These are phyloP conservation scores for Emericellopsis cladophorae DNA, from an alignment of 2,329 filamentous ascomycete genomes.

Conservation along the genomic window DNA sequence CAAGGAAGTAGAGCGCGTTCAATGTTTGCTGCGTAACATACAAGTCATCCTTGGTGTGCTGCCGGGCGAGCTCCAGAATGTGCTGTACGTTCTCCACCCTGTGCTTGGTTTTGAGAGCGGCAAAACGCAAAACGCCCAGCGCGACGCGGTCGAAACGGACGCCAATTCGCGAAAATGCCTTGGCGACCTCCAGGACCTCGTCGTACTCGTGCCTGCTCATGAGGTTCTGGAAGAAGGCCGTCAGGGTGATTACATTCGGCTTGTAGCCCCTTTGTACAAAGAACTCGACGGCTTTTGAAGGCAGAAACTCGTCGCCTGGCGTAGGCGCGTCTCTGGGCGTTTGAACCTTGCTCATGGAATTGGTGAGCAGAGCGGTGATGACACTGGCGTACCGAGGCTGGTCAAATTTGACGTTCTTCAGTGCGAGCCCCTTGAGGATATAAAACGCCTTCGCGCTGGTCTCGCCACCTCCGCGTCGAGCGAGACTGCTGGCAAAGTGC, in stretches of 20 bases:
- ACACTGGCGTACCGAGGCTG: constrained; percentile 33
- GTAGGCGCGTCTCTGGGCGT: neutral
- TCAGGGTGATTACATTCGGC: constrained; percentile 51
- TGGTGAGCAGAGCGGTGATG: constrained; percentile 42
- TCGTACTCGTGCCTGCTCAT: constrained; percentile 18
- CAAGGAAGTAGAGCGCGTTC: too few species aligned
- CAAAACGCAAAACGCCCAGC: too few species aligned
- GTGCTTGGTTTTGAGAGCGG: too few species aligned
- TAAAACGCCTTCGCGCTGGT: constrained; percentile 30
- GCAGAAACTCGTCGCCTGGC: constrained; percentile 11
- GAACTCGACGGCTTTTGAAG: constrained; percentile 15
- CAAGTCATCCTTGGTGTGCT: too few species aligned
- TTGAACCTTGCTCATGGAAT: constrained; percentile 12
- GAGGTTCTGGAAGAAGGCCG: constrained; percentile 59
- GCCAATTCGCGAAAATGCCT: neutral
- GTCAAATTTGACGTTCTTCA: constrained; percentile 30
- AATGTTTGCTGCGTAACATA: too few species aligned
- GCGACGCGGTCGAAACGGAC: too few species aligned
- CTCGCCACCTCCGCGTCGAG: constrained; percentile 24
- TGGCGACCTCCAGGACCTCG: neutral
- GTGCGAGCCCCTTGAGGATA: constrained; percentile 23
- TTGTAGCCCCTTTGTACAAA: constrained; percentile 47
- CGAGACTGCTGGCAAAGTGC: constrained; percentile 33
- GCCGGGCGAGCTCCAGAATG: too few species aligned
- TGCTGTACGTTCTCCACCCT: too few species aligned